Base-by-base conservation (phyloP, 2,329 filamentous ascomycete genomes). In the Onygena corvina region DNA sequence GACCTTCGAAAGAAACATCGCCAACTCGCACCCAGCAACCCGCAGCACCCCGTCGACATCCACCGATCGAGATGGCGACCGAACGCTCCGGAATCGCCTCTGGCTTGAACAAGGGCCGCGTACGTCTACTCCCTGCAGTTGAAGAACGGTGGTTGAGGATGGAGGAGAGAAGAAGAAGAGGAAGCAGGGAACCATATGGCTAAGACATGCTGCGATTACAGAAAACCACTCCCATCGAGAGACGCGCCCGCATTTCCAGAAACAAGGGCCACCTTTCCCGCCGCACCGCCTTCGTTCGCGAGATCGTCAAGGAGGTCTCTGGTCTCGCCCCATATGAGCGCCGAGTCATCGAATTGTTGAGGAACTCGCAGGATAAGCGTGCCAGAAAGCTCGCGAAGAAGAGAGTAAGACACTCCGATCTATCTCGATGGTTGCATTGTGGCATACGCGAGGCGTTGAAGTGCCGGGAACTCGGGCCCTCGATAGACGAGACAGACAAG, bases 351-450 rank as follows among this genome's bases (percentile, higher is more conserved):
- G 92, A 98, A 81, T 78, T 98, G 71, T 84, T 98, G 75, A 87
- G 92, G 67, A 98, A 98, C 85, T 84, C 80, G 78, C 93, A 94
- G 79, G 92, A 98, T 76, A 96, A 96, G 86, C 87, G 90, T 75
- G 90, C 90, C 67, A 82, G 90, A 65, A 95, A 95, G 84, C 86
- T 95, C 68, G 90, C 90, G 67, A 96, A 96, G 89, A 95, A 94
- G 86, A 83, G 90, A 74, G 85, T 90, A 80, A 62, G 84, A 80
- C 53, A 50, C 31, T 34, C 38, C 21, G 20, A 11, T 38, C 3
- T 14, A 31, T 30, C 51, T 25, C 50, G 47, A 29, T 27, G 14
- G 11, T 20, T 25, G 14, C 7, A 20, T 33, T 33, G 30, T 33
- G 14, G 9, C 14, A 11, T 2, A n/a, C 20, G 16, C 3, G 12